Percentiles rank a stretch among this genome's conserved stretches.
Conservation (phyloP, 768 basidiomycete species). For the Porphyrellus cyaneotinctus region DNA sequence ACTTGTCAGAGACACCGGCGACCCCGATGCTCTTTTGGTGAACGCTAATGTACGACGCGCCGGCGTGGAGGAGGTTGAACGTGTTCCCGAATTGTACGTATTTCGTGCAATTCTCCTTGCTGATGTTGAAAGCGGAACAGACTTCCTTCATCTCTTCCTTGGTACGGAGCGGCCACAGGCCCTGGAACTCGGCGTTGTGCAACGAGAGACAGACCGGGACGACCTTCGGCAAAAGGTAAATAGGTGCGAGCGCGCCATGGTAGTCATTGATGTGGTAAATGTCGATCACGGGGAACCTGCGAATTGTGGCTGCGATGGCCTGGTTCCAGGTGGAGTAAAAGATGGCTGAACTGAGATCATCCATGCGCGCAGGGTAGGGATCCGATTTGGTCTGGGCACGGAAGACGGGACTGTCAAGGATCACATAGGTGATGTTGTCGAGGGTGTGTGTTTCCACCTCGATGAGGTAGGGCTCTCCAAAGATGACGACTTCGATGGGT, state of each 20-base stretch:
- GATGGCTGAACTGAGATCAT: conserved; percentile 92
- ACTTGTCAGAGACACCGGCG: conserved; percentile 96
- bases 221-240: conserved; percentile 90
- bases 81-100: conserved; percentile 98
- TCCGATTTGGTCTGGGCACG: conserved; percentile 94
- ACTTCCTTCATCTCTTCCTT: conserved; percentile 99
- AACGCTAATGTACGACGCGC: conserved; percentile 84
- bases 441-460: conserved; percentile 91
- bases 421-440: conserved; percentile 94
- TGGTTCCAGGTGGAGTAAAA: conserved; percentile 99
- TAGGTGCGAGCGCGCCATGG: conserved; percentile 86
- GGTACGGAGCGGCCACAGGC: conserved; percentile 92
- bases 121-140: conserved; percentile 95
- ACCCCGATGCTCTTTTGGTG: conserved; percentile 94
- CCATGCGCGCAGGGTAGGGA: conserved; percentile 96
- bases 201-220: conserved; percentile 87
- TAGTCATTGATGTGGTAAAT: conserved; percentile 96
- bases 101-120: conserved; percentile 93
- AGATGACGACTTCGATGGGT: conserved; percentile 94
- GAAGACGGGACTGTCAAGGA: conserved; percentile 94
- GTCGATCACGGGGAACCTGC: conserved; percentile 81
- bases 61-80: conserved; percentile 92
- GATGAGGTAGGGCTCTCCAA: conserved; percentile 92
- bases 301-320: conserved; percentile 88
- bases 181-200: conserved; percentile 97